Base-by-base conservation (phyloP, 2,329 filamentous ascomycete species). In the Talaromyces funiculosus region DNA sequence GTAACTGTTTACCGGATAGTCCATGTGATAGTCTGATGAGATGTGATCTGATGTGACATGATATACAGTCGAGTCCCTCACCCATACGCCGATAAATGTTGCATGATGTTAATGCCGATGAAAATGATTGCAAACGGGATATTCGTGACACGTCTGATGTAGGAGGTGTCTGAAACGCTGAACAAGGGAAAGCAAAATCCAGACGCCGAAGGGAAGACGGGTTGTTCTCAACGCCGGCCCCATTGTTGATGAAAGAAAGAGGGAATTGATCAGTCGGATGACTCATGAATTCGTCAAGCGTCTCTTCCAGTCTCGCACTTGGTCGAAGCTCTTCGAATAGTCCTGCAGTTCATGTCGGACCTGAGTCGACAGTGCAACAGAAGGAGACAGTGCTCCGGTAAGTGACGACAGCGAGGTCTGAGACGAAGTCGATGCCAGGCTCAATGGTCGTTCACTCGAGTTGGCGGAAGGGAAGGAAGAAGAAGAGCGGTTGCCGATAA, bases 251-350 rank as follows among this genome's bases (percentile, higher is more conserved):
- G 16, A 40, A 12, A 22, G 24, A 37, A 10, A 18, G 51, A 18
- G 20, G 14, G 24, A 18, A n/a, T 22, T 8, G 18, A 22, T 20
- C 3, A 33, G 47, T 51, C n/a, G n/a, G 53, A 57, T n/a, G 45
- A 51, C 18, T 9, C 49, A 66, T 62, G 62, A 74, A 20, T 71
- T 64, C n/a, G 73, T 69, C 58, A 75, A 59, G 29, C 74, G 71
- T 64, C 77, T 71, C 63, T 75, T 77, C 62, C 77, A 70, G 62
- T 78, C 75, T 42, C 90, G 84, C 61, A 89, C 87, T 66, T 92
- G 89, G 75, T 97, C 92, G 72, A 97, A 96, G 2, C 89, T 91
- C 71, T 88, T 90, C 66, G 90, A 90, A 75, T 97, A 97, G 66
- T 89, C 88, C 71, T 88, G 86, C 37, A 97, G 84, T 73, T 96